Conservation (phyloP, 1,139 yeast genomes). For the Kodamaea derodonti region DNA sequence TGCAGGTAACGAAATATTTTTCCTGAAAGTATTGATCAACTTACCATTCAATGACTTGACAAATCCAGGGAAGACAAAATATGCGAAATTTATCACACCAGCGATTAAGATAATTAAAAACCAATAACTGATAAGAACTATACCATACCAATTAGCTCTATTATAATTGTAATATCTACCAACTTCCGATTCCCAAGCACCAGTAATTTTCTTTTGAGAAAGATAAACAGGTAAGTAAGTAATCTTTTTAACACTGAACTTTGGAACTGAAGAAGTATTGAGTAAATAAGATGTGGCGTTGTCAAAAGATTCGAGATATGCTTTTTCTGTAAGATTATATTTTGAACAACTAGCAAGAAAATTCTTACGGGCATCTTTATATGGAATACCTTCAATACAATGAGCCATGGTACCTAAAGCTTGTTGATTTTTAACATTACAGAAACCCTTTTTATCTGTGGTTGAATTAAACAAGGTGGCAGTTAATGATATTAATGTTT, state of each 20-base stretch:
- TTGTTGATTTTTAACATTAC: slow-evolving; percentile 31
- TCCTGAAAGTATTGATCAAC: slow-evolving; percentile 36
- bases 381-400: slow-evolving; percentile 27
- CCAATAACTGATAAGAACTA: slow-evolving; percentile 46
- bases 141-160: slow-evolving; percentile 48
- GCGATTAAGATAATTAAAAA: slow-evolving; percentile 42
- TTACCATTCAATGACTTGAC: slow-evolving; percentile 25
- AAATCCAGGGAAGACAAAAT: slow-evolving; percentile 33
- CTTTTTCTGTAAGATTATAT: slow-evolving; percentile 24
- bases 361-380: slow-evolving; percentile 20
- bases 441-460: slow-evolving; percentile 23
- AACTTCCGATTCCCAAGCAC: slow-evolving; percentile 35
- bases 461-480: slow-evolving; percentile 12
- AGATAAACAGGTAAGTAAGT: slow-evolving; percentile 31
- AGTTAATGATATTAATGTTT: neutral
- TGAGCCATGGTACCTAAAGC: slow-evolving; percentile 39
- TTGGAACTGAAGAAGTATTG: slow-evolving; percentile 21
- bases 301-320: slow-evolving; percentile 28
- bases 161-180: slow-evolving; percentile 39
- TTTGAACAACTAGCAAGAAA: slow-evolving; percentile 23
- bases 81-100: slow-evolving; percentile 33
- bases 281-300: slow-evolving; percentile 36
- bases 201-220: slow-evolving; percentile 18
- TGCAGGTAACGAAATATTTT: slow-evolving; percentile 47
- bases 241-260: slow-evolving; percentile 21